Evolutionary conservation across 768 basidiomycete genomes (phyloP).

Genomic region (Fomitopsis serialis): DNA sequence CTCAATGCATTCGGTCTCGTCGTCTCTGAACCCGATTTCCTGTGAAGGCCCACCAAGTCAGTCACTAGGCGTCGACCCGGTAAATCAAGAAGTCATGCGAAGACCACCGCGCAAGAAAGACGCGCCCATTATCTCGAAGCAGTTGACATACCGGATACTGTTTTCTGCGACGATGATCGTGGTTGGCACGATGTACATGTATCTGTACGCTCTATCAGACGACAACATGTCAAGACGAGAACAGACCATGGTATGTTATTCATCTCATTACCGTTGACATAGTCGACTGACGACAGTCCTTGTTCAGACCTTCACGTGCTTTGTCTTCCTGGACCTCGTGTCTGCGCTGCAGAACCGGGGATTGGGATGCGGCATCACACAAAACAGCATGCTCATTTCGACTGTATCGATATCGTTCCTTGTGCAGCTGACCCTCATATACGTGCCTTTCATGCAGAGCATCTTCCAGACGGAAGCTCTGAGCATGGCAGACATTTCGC

Average conservation of each 20-base stretch:
- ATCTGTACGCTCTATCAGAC: conserved; percentile 77
- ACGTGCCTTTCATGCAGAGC: conserved; percentile 85
- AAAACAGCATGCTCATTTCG: conserved; percentile 85
- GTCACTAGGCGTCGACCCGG: conserved; percentile 94
- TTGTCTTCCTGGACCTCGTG: conserved; percentile 95
- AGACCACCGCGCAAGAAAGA: conserved; percentile 90
- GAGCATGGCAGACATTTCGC: conserved; percentile 56
- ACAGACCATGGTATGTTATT: conserved; percentile 84
- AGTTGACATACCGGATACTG: conserved; percentile 73
- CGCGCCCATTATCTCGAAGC: conserved; percentile 76
- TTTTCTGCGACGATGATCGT: conserved; percentile 94
- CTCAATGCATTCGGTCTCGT: not conserved
- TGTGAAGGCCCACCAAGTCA: conserved; percentile 84
- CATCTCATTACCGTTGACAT: too few relatives aligned
- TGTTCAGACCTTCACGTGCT: conserved; percentile 89
- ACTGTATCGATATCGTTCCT: conserved; percentile 86
- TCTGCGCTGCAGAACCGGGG: conserved; percentile 95
- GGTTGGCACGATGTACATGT: conserved; percentile 81
- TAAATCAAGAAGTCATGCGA: conserved; percentile 89
- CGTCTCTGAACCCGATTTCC: not conserved
- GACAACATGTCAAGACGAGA: conserved; percentile 79
- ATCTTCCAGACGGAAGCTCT: conserved; percentile 93
- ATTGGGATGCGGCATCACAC: conserved; percentile 73
- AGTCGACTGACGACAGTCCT: not conserved
- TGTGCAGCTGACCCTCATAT: conserved; percentile 81